These are phyloP conservation scores for Fusarium bulbicola DNA, from an alignment of 2,329 filamentous ascomycete species.

Conservation along the genomic window DNA sequence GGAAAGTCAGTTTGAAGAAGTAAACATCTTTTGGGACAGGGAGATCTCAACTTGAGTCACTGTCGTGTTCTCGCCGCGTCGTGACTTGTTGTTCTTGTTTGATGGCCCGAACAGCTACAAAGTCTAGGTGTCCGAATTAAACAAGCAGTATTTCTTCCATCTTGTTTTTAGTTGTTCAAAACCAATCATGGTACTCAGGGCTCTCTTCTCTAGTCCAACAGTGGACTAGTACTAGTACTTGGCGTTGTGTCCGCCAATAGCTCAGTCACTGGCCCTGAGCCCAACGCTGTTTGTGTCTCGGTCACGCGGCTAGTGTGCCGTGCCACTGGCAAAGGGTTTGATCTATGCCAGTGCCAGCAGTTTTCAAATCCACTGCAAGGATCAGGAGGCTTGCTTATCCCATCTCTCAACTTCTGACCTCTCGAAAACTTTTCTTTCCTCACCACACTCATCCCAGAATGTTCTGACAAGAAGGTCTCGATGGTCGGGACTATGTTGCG, in stretches of 20 bases:
- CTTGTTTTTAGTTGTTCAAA: accelerated
- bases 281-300: accelerated
- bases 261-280: too few species aligned
- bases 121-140: accelerated
- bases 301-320: not conserved
- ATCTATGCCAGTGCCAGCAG: not conserved
- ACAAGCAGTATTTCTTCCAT: accelerated
- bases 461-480: accelerated
- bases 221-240: accelerated
- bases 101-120: not conserved
- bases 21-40: not conserved
- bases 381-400: not conserved
- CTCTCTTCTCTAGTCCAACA: accelerated
- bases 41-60: accelerated
- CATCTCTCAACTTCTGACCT: too few species aligned
- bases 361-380: not conserved
- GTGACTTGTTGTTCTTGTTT: not conserved
- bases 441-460: not conserved
- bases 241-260: not conserved
- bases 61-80: too few species aligned
- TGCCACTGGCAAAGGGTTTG: not conserved
- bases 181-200: accelerated
- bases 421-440: too few species aligned
- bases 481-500: accelerated
- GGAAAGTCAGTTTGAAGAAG: accelerated